Base-by-base conservation (phyloP, 108 stramenopile genomes). In the Halocafeteria seosinensis region DNA sequence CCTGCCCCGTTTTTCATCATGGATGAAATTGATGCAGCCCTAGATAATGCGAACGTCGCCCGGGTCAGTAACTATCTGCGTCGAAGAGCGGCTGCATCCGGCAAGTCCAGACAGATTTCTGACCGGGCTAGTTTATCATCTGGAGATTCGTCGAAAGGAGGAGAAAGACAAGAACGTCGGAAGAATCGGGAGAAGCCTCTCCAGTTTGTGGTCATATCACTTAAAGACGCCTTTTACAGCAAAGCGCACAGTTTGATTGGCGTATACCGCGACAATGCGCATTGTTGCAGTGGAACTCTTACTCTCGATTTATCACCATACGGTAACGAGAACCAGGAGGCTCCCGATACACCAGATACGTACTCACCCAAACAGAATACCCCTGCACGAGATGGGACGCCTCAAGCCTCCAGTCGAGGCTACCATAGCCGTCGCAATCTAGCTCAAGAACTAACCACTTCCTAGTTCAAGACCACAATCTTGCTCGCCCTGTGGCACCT, bases 171-270 rank as follows among this genome's bases (percentile, higher is more conserved):
- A 27, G 64, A 36, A 65, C 63, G 33, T 58, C 65, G 38, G 27
- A 1, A 25, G 57, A 24, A 4, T 3, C 85, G 84, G 60, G 63
- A 76, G 36, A 86, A 81, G 69, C 63, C 61, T 24, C 88, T 94
- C 71, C 98, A 99, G 71, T 95, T 89, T 81, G 87, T 99, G 57
- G 94, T 95, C 47, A 95, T 99, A 63, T 91, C 90, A 61, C 85
- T 97, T 65, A 99, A 99, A 78, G 93, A 95, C 66, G 88, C 86
- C 74, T 95, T 95, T 71, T 95, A 87, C 76, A 84, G 87, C 65
- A 82, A 84, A 9, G 87, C 85, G 63, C 74, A 92, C 61, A 75
- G 79, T 38, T 69, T 95, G 62, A 82, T 92, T 17, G 94, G 94
- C 30, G 84, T 91, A 62, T 89, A 84, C 67, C 84, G 85, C 50